phyloP scores from a whole-genome alignment of 768 basidiomycete genomes.

The Naematelia aurantialba region DNA sequence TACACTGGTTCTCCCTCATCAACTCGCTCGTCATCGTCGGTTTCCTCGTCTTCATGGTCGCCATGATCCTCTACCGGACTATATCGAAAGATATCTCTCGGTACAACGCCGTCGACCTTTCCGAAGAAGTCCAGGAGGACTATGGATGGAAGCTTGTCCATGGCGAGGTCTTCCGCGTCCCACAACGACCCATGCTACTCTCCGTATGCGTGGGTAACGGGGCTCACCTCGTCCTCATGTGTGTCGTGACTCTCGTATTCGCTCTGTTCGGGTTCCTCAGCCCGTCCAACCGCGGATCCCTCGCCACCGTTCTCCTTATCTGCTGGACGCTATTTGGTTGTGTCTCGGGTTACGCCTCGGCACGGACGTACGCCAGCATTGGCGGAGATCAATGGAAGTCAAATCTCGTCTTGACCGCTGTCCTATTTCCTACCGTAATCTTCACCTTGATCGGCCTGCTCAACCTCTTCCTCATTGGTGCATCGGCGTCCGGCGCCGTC shows the following conservation, averaged over 20 bases:
- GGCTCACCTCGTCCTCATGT: conserved; percentile 79
- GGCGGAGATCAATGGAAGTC: conserved; percentile 73
- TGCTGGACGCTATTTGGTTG: conserved; percentile 94
- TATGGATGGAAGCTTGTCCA: conserved; percentile 98
- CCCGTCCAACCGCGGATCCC: conserved; percentile 88
- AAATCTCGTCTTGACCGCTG: conserved; percentile 82
- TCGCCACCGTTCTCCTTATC: conserved; percentile 90
- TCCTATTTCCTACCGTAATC: conserved; percentile 75
- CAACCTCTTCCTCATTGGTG: conserved; percentile 78
- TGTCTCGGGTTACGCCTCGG: conserved; percentile 83
- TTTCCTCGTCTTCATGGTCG: conserved; percentile 75
- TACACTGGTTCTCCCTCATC: conserved; percentile 93
- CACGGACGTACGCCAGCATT: conserved; percentile 72
- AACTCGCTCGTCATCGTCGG: conserved; percentile 88
- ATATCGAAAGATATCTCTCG: conserved; percentile 87
- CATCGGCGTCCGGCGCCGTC: conserved; percentile 88
- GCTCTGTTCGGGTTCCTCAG: conserved; percentile 89
- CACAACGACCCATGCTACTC: conserved; percentile 68
- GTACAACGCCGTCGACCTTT: conserved; percentile 92
- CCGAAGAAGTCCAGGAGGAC: conserved; percentile 93
- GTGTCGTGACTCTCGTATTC: conserved; percentile 82
- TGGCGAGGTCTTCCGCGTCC: conserved; percentile 89
- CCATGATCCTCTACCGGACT: conserved; percentile 78
- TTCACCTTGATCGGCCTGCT: conserved; percentile 84
- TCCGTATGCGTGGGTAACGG: conserved; percentile 89